Evolutionary conservation across 2,329 filamentous ascomycete species (phyloP), one percentile per base, ranked within the genome.

Genomic region (Pseudogymnoascus verrucosus): DNA sequence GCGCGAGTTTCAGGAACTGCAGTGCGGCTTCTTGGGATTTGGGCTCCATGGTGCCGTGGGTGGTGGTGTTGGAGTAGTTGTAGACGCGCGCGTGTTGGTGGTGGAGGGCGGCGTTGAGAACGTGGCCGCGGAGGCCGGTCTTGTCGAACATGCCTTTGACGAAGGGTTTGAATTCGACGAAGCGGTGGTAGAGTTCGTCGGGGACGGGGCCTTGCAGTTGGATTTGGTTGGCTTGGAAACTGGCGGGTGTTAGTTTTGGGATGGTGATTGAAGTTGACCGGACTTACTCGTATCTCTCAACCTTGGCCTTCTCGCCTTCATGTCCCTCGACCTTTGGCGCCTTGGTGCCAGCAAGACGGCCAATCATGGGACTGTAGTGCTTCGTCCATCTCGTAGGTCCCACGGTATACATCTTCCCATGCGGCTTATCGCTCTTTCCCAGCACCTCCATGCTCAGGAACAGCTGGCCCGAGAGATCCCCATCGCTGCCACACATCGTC

Each of bases 201-300:
- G 93, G 93, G 0, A 95, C 88, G 0, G 93, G 93, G 0, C 93
- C 93, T 54, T 84, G 81, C 6, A 98, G 82, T 74, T 97, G 93
- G 71, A 97, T 87, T 74, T 97, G 89, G 73, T 91, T 93, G 40
- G 93, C 90, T 80, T 96, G 93, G 76, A 98, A 98, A 75, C 90
- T 93, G 4, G 8, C 8, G 39, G 54, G 65, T 72, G 65, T 72
- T 65, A 72, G 60, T 26, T 42, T 28, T 34, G 23, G 4, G 44
- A 1, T 51, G 6, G 23, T 16, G 14, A 16, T 7, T 51, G 39
- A 36, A 26, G 5, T 19, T 19, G 19, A 19, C 19, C 19, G 19
- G 11, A 31, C 85, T 67, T 78, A 90, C 88, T 95, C 91, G 73
- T 93, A 93, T 79, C 86, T 88, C 71, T 89, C 83, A 2, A 85